These are phyloP conservation scores for Aspergillus olivimuriae DNA, from an alignment of 495 filamentous ascomycete species.

Conservation along the genomic window DNA sequence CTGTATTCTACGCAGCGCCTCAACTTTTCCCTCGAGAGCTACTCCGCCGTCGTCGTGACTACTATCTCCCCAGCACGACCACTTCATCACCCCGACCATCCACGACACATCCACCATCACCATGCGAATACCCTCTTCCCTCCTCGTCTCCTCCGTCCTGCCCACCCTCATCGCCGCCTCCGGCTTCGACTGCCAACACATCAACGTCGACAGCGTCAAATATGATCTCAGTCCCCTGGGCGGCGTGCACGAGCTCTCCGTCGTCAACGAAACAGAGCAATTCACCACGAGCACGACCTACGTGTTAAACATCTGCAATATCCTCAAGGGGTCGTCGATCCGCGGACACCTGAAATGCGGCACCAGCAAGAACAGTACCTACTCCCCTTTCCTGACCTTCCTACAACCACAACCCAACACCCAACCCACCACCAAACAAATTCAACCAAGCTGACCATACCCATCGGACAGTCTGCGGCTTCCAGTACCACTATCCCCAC, in stretches of 20 bases:
- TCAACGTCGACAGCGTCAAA: constrained; percentile 47
- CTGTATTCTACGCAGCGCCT: too few relatives aligned
- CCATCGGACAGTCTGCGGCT: constrained; percentile 89
- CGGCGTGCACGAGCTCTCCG: constrained; percentile 71
- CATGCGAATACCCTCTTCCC: constrained; percentile 37
- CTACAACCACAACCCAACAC: too few relatives aligned
- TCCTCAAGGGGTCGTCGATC: constrained; percentile 50
- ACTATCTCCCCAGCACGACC: neutral
- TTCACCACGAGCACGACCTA: constrained; percentile 67
- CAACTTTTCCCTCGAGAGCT: too few relatives aligned
- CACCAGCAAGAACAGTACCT: constrained; percentile 44
- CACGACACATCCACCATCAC: constrained; percentile 8
- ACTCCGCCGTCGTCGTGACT: too few relatives aligned
- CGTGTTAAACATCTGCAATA: constrained; percentile 76
- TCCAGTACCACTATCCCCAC: constrained; percentile 44
- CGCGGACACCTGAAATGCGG: constrained; percentile 58
- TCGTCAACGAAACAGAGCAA: constrained; percentile 42
- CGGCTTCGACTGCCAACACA: constrained; percentile 57
- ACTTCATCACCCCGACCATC: constrained; percentile 1
- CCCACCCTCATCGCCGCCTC: constrained; percentile 34
- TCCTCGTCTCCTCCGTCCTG: constrained; percentile 45
- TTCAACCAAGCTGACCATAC: constrained; percentile 5
- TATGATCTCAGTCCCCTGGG: constrained; percentile 63
- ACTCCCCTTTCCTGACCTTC: too few relatives aligned
- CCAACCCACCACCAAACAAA: neutral